Percentiles rank a stretch among this genome's conserved stretches.
Evolutionary conservation across 257 asterid genomes (phyloP).

Genomic region (Lycium ferocissimum): DNA sequence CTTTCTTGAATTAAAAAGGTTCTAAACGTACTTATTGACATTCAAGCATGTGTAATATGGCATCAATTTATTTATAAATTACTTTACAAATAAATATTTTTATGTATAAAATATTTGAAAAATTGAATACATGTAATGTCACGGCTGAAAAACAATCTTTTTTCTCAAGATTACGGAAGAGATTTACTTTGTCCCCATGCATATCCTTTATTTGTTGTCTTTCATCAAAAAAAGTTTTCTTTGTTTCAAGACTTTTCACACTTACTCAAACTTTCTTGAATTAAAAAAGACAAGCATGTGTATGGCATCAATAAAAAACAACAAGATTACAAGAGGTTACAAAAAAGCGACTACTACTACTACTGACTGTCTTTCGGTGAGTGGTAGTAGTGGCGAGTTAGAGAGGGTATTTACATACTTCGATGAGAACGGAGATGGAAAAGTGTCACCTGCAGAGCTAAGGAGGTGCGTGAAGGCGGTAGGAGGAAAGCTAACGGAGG

Average conservation of each 20-base stretch:
- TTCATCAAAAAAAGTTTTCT: no score
- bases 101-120: no score
- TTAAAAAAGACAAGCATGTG: not conserved
- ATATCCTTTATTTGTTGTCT: not conserved
- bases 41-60: not conserved
- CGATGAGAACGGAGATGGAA: conserved; percentile 32
- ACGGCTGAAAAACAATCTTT: not conserved
- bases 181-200: not conserved
- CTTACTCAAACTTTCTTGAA: not conserved
- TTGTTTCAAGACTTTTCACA: no score
- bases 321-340: no score
- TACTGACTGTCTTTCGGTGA: not conserved
- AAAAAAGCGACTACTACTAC: not conserved
- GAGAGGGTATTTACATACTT: conserved; percentile 29
- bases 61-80: no score
- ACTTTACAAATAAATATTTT: no score
- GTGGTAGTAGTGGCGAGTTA: not conserved
- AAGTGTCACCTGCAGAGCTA: conserved; percentile 16
- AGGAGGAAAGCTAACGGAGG: conserved; percentile 37
- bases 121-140: no score
- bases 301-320: no score
- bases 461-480: not conserved
- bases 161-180: not conserved
- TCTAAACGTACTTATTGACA: not conserved
- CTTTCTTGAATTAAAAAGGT: not conserved